These are phyloP conservation scores for Darksidea phi DNA, from an alignment of 495 filamentous ascomycete genomes.

Conservation along the genomic window DNA sequence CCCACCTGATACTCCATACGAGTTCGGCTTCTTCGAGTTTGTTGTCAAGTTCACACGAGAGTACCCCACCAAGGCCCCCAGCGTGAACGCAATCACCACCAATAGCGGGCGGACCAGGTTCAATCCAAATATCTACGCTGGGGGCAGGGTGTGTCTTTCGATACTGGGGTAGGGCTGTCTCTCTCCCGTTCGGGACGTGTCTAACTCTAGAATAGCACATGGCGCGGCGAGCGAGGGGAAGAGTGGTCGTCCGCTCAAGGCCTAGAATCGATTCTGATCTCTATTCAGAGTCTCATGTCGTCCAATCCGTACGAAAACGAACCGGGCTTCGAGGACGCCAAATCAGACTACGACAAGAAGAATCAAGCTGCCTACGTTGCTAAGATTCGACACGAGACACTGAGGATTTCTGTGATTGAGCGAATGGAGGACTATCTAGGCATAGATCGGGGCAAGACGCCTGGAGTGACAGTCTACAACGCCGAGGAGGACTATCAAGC, in stretches of 20 bases:
- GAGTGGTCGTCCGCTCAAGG: constrained; percentile 96
- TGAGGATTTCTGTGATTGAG: constrained; percentile 82
- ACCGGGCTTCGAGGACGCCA: constrained; percentile 81
- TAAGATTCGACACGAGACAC: constrained; percentile 92
- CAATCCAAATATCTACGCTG: constrained; percentile 94
- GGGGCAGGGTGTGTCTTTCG: constrained; percentile 93
- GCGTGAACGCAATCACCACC: constrained; percentile 75
- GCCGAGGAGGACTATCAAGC: constrained; percentile 54
- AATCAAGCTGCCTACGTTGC: constrained; percentile 76
- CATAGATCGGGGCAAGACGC: constrained; percentile 55
- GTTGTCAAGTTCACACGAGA: constrained; percentile 69
- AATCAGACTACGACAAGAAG: constrained; percentile 65
- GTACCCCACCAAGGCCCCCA: constrained; percentile 81
- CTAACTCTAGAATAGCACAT: constrained; percentile 66
- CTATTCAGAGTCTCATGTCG: constrained; percentile 95
- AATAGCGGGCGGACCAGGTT: constrained; percentile 85
- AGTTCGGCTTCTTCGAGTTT: constrained; percentile 96
- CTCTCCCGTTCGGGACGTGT: constrained; percentile 36
- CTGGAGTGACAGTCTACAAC: constrained; percentile 47
- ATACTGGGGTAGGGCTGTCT: constrained; percentile 70
- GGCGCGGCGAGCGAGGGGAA: constrained; percentile 84
- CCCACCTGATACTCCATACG: constrained; percentile 91
- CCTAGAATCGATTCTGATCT: constrained; percentile 88
- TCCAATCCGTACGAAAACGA: constrained; percentile 94
- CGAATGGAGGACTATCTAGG: constrained; percentile 77